Base-by-base conservation (phyloP, 2,329 filamentous ascomycete genomes). In the Neospermospora avenae region DNA sequence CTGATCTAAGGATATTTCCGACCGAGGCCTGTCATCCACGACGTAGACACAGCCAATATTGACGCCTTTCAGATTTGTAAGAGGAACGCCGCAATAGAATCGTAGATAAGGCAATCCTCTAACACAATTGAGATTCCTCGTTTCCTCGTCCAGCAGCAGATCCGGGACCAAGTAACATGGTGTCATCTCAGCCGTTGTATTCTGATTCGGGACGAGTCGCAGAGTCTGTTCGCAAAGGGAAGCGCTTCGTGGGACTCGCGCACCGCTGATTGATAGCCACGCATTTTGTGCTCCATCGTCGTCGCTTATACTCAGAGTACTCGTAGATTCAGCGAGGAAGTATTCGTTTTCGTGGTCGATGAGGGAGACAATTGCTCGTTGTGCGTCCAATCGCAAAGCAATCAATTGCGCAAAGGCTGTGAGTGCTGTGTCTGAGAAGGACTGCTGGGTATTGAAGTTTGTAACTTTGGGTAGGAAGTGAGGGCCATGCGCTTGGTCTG, bases 21-120 rank as follows among this genome's bases (percentile, higher is more conserved):
- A 66, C 16, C 83, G 80, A 0, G 83, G 80, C 14, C 75, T 75
- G 35, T 82, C 79, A 64, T 87, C 85, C 3, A 86, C 74, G 4
- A 88, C 79, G 57, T 66, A 69, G 3, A 69, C 64, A 49, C 66
- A 64, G 1, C 68, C 68, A 37, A 70, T 70, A 22, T 68, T 69
- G 14, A 70, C 60, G 25, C 67, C 68, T 20, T 55, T 59, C 6
- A 63, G 63, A 34, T 68, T 70, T 3, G 62, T 65, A 18, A 70
- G 59, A 11, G 68, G 63, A 4, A 68, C 66, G 14, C 67, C 68
- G 53, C 67, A 65, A 55, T 66, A 69, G 41, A 70, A 70, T 20
- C 67, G 59, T 39, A 66, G 45, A 22, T 66, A 61, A 45, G 64
- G 67, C 4, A 61, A 34, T 10, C 58, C 59, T 25, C 56, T 63